Evolutionary conservation across 371 early-diverging fungal species (phyloP), one percentile per base, ranked within the genome.

Genomic region (Sporodiniella umbellata): DNA sequence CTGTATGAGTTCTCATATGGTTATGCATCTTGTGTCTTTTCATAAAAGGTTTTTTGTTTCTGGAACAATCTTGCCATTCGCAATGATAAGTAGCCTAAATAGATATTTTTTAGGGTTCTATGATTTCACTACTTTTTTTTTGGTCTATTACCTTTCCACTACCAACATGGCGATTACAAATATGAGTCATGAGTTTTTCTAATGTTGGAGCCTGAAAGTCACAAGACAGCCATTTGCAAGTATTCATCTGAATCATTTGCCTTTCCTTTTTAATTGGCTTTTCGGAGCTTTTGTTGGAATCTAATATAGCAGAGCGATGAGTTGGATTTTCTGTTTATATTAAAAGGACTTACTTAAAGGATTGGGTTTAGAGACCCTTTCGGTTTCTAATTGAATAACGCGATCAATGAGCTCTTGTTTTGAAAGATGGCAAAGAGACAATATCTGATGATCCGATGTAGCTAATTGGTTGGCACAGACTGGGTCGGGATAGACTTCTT

Each of bases 11-110:
- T 51, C 95, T 81, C 62, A 89, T 62, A 54, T 94, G 95, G 56
- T 92, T 90, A 42, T 81, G 85, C 78, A 92, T 87, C 64, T 91
- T 91, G 68, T 94, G 95, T 18, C 95, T 75, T 62, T 94, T 92
- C 38, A 88, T 78, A 60, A 94, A 94, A 8, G 93, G 90, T 56
- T 83, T 81, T 52, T 78, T 74, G 50, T 74, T 68, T 26, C 95
- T 81, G 25, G 75, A 70, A 65, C 95, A 94, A 24, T 81, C 84
- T 56, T 77, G 66, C 95, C 95, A 94, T 52, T 80, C 75, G 63
- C 95, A 94, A 25, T 72, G 65, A 58, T 94, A 94, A 23, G 78
- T 79, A 24, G 88, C 76, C 74, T 83, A 56, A 44, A 33, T 45
- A 35, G n/a, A n/a, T n/a, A n/a, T n/a, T n/a, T n/a, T n/a, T n/a